These are phyloP conservation scores for Naganishia kalamii DNA, from an alignment of 768 basidiomycete species.

Conservation along the genomic window DNA sequence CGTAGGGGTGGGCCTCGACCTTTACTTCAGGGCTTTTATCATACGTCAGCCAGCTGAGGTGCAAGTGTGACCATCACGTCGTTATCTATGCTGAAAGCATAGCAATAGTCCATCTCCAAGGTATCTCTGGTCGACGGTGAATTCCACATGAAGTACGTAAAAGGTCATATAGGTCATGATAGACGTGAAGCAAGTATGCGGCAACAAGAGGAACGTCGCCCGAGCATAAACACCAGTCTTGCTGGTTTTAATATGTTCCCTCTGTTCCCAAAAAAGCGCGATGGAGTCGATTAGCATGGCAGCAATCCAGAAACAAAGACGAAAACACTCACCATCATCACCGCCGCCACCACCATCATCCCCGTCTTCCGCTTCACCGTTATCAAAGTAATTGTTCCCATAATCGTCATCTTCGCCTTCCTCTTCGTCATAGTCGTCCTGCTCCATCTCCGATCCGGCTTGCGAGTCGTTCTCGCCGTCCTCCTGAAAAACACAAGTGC, in stretches of 20 bases:
- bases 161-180: too few relatives aligned
- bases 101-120: too few relatives aligned
- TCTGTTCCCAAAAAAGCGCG: not conserved
- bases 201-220: not conserved
- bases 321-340: constrained; percentile 1
- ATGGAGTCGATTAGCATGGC: not conserved
- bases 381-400: constrained; percentile 22
- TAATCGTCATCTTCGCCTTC: constrained; percentile 22
- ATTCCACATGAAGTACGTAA: too few relatives aligned
- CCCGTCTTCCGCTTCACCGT: constrained; percentile 16
- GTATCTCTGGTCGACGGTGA: too few relatives aligned
- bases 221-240: too few relatives aligned
- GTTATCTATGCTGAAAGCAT: too few relatives aligned
- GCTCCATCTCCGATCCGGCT: constrained; percentile 11
- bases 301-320: not conserved
- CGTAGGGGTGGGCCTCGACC: too few relatives aligned
- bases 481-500: not conserved
- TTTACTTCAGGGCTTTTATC: too few relatives aligned
- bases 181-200: not conserved
- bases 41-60: too few relatives aligned
- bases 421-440: constrained; percentile 21
- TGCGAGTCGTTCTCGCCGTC: constrained; percentile 18
- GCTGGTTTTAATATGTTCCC: constrained; percentile 3
- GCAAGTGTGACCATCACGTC: too few relatives aligned
- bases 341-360: constrained; percentile 21